phyloP scores from a whole-genome alignment of 495 filamentous ascomycete genomes.

The Penicillium coprophilum region DNA sequence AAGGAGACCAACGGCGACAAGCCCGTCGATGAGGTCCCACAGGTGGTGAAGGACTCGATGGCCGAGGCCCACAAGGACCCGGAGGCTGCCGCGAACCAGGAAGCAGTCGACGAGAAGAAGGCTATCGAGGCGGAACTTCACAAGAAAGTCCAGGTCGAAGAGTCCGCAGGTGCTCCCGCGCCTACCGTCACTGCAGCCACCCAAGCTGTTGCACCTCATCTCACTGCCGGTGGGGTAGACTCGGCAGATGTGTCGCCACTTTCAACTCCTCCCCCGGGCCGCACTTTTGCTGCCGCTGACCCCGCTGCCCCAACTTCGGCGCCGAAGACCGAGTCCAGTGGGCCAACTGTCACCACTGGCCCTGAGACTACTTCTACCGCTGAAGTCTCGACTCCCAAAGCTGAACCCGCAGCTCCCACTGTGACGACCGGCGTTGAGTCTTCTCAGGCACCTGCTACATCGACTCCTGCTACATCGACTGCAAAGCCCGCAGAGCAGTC shows the following conservation, averaged over 20 bases:
- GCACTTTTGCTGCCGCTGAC: slow-evolving; percentile 14
- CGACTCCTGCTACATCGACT: slow-evolving; percentile 18
- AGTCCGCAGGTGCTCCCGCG: slow-evolving; percentile 53
- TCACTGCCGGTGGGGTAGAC: slow-evolving; percentile 24
- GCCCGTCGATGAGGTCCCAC: slow-evolving; percentile 60
- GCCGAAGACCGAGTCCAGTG: slow-evolving; percentile 12
- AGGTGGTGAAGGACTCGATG: slow-evolving; percentile 71
- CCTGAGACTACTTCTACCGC: slow-evolving; percentile 22
- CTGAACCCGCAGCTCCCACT: slow-evolving; percentile 28
- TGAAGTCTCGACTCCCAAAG: slow-evolving; percentile 22
- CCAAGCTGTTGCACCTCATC: slow-evolving; percentile 40
- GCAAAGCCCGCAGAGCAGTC: slow-evolving; percentile 21
- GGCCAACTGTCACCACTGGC: slow-evolving; percentile 41
- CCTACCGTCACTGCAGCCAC: slow-evolving; percentile 50
- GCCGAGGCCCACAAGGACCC: slow-evolving; percentile 60
- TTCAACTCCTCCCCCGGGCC: slow-evolving; percentile 35
- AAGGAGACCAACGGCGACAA: slow-evolving; percentile 46
- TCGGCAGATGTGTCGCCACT: slow-evolving; percentile 47
- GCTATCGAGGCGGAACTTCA: slow-evolving; percentile 69
- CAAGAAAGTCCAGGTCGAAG: slow-evolving; percentile 49
- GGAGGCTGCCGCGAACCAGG: slow-evolving; percentile 67
- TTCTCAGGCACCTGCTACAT: slow-evolving; percentile 18
- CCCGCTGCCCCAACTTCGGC: slow-evolving; percentile 21
- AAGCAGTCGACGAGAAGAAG: slow-evolving; percentile 74
- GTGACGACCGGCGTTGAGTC: slow-evolving; percentile 38